Conservation (phyloP, 345 rosid genomes). For the Citropsis articulata region DNA sequence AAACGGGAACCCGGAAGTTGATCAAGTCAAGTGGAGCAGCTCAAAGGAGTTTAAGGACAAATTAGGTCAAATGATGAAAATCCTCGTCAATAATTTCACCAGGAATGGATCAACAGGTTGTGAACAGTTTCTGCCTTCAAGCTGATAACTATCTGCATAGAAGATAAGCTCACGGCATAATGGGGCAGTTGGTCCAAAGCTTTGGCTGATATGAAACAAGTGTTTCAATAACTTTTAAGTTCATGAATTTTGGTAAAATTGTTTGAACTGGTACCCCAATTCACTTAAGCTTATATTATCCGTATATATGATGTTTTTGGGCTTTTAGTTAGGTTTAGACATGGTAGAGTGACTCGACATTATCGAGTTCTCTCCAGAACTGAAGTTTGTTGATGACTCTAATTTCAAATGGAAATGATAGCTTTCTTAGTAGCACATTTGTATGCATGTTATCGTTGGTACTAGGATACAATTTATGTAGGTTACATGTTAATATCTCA, state of each 20-base stretch:
- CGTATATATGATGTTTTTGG: neutral
- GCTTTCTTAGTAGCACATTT: no score
- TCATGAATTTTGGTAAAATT: constrained; percentile 21
- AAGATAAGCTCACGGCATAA: neutral
- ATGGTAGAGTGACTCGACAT: neutral
- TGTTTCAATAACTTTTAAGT: neutral
- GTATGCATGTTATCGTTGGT: no score
- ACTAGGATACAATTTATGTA: no score
- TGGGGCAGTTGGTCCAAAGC: neutral
- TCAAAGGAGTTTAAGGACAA: constrained; percentile 22
- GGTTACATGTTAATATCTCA: no score
- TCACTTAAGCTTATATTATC: neutral
- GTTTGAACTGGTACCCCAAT: neutral
- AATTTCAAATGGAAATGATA: no score
- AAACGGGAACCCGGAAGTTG: constrained; percentile 27
- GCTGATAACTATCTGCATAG: neutral
- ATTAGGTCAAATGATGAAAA: constrained; percentile 27
- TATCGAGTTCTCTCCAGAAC: no score
- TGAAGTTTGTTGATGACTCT: no score
- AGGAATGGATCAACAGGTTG: constrained; percentile 34
- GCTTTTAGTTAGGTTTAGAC: constrained; percentile 5
- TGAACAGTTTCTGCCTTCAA: constrained; percentile 27
- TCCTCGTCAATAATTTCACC: constrained; percentile 28
- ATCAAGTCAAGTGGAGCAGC: constrained; percentile 12
- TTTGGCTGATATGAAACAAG: neutral